Base-by-base conservation (phyloP, 169 alveolate species). In the Plasmodium falciparum region DNA sequence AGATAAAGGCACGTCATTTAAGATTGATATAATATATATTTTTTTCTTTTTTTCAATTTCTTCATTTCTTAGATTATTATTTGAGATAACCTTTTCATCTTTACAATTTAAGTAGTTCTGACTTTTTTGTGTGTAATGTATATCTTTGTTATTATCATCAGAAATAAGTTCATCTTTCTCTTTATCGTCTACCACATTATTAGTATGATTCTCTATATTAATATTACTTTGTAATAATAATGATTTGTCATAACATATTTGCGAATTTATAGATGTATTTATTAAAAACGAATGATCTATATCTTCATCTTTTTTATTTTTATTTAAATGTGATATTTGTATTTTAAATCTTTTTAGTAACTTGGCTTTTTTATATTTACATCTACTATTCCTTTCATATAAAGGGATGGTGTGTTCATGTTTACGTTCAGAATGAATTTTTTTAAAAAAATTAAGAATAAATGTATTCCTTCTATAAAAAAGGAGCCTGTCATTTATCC, bases 311-410 rank as follows among this genome's bases (percentile, higher is more conserved):
- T 45, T 83, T 62, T 29, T 61, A 52, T 63, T n/a, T n/a, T n/a
- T n/a, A n/a, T n/a, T 17, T 33, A 83, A n/a, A 50, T 70, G 73
- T 50, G 49, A 56, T 58, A 69, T 56, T 69, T 54, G 29, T 13
- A 43, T 26, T 70, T 83, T 83, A 2, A 63, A 47, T 22, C 29
- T 67, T 70, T 70, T 83, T 26, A 70, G 9, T 63, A 45, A 62
- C 50, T 83, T 83, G 20, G 8, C 59, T 29, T 63, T 67, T 73
- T 70, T 83, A 71, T 69, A 83, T 29, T 83, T 83, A 45, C 43
- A 49, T 24, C 91, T n/a, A 83, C 91, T 83, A 17, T 54, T 83
- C 20, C 91, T 83, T 62, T 83, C 91, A 62, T 83, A 83, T 4
- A 83, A 85, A 3, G 91, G 91, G n/a, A 83, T 50, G 11, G 50